phyloP scores from a whole-genome alignment of 1,284 basidiomycete species.

The Cystobasidium pallidum region DNA sequence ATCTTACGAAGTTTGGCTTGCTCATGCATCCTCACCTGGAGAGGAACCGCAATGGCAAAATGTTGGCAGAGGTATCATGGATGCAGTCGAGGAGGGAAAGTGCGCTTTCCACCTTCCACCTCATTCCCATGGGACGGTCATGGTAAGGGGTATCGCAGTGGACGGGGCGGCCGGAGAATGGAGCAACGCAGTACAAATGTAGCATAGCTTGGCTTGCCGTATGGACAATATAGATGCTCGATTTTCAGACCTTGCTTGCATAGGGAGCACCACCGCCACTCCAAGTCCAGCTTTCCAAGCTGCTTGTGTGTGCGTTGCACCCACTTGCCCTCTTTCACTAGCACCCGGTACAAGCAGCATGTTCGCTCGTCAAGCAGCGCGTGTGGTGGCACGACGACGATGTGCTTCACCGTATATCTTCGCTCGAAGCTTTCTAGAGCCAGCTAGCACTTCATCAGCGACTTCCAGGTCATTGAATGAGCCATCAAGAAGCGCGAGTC shows the following conservation, averaged over 20 bases:
- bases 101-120: conserved; percentile 27
- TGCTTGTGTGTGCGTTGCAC: not conserved
- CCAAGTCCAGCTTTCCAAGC: not conserved
- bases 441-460: conserved; percentile 1
- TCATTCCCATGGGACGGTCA: conserved; percentile 20
- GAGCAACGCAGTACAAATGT: conserved; percentile 37
- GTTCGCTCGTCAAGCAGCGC: conserved; percentile 22
- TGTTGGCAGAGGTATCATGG: conserved; percentile 27
- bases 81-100: conserved; percentile 39
- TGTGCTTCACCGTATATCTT: not conserved
- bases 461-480: conserved; percentile 1
- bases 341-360: not conserved
- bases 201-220: conserved; percentile 13
- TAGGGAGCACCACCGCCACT: no score
- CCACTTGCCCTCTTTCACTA: not conserved
- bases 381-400: conserved; percentile 17
- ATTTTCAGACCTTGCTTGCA: no score
- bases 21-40: not conserved
- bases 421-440: conserved; percentile 16
- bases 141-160: conserved; percentile 30
- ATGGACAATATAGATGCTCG: conserved; percentile 18
- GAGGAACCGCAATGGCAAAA: conserved; percentile 32
- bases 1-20: conserved; percentile 42
- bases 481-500: not conserved
- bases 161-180: conserved; percentile 33